Evolutionary conservation across 805 yeast species (phyloP).

Genomic region (Ogataea allantospora): DNA sequence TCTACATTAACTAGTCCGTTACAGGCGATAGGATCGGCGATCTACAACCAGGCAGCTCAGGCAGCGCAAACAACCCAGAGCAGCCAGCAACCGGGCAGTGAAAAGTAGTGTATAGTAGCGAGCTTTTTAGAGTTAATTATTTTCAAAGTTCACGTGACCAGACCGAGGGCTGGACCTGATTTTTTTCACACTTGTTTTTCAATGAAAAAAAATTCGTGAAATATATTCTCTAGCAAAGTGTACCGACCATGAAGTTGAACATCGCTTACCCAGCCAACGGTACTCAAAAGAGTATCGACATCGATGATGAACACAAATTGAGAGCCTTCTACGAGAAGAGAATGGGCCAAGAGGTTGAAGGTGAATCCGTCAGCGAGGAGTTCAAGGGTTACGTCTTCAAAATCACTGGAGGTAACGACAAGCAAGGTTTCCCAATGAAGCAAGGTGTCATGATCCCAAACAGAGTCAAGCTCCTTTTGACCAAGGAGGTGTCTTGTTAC

Average conservation of each 20-base stretch:
- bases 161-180: constrained; percentile 1
- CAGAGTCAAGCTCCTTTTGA: constrained; percentile 94
- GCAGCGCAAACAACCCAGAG: constrained; percentile 6
- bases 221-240: constrained; percentile 23
- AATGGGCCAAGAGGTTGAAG: constrained; percentile 99
- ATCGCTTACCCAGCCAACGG: constrained; percentile 99
- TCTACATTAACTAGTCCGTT: constrained; percentile 24
- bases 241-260: constrained; percentile 65
- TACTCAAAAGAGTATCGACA: constrained; percentile 96
- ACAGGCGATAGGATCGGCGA: constrained; percentile 29
- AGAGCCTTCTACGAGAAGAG: constrained; percentile 99
- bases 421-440: constrained; percentile 99
- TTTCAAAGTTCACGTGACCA: constrained; percentile 5
- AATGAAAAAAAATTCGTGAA: constrained; percentile 14
- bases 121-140: no score
- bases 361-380: constrained; percentile 97
- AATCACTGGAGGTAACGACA: constrained; percentile 99
- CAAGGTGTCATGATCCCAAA: constrained; percentile 99
- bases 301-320: constrained; percentile 98
- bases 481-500: constrained; percentile 97
- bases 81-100: constrained; percentile 11
- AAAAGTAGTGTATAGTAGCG: constrained; percentile 9
- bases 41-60: constrained; percentile 23
- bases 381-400: constrained; percentile 99
- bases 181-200: constrained; percentile 12